Evolutionary conservation across 768 basidiomycete species (phyloP), one percentile per base, ranked within the genome.

Genomic region (Rhizopogon roseolus): DNA sequence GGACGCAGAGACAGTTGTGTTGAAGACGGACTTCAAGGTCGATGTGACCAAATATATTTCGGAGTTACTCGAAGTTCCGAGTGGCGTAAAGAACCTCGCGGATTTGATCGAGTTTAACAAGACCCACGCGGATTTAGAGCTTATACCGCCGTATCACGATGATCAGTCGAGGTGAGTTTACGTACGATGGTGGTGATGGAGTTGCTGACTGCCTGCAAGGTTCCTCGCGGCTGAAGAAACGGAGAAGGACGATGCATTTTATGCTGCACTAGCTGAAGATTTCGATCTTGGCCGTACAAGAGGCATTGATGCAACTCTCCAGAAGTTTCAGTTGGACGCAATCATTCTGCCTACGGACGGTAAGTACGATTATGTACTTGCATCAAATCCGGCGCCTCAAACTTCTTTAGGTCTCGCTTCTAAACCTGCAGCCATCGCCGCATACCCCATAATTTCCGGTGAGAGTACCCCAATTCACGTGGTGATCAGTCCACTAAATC

Each of bases 401-500:
- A 25, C 41, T 19, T 37, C 37, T 8, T 32, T 39, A 69, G 66
- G 65, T 29, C 58, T 65, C 27, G 67, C 71, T 5, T 68, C 71
- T 0, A 63, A 57, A 16, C 60, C 68, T 4, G 61, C 67, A 67
- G 85, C 83, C 4, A 77, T 85, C 52, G 80, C 81, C 5, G 85
- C 84, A 7, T 86, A 85, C 58, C 85, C 85, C 2, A 81, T 85
- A 50, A 71, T 85, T 37, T 84, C 85, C 22, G 83, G 84, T 80
- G 41, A 59, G 71, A 58, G 6, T 16, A n/a, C 10, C 41, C n/a
- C 38, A 28, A 28, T 42, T 36, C 16, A 37, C 3, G n/a, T 39
- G 25, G 39, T 42, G 3, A 34, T 29, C 36, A 41, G 44, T 57
- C 13, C 19, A 63, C 38, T 51, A 41, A 43, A 53, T 11, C 16